Conservation (phyloP, 1,284 basidiomycete species). For the Cutaneotrichosporon cyanovorans region DNA sequence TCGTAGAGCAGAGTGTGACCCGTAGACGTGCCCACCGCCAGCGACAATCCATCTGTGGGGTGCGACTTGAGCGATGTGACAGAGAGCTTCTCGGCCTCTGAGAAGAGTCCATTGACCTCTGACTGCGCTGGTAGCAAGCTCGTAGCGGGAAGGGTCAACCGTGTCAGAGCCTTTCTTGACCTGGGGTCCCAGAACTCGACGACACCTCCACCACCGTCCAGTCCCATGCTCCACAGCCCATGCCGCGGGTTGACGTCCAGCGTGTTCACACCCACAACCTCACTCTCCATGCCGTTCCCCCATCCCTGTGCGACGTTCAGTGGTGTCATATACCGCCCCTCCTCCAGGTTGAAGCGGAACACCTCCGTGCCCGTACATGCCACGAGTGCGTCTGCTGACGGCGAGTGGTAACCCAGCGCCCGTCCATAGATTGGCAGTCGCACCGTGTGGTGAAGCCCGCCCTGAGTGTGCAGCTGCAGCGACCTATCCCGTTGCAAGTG, state of each 20-base stretch:
- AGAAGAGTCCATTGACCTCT: slow-evolving; percentile 28
- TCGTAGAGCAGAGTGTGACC: slow-evolving; percentile 95
- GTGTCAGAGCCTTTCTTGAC: slow-evolving; percentile 55
- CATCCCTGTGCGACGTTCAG: slow-evolving; percentile 54
- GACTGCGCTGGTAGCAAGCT: slow-evolving; percentile 50
- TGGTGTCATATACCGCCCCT: slow-evolving; percentile 84
- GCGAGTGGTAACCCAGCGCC: slow-evolving; percentile 79
- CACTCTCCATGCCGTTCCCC: slow-evolving; percentile 49
- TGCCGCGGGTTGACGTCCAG: slow-evolving; percentile 93
- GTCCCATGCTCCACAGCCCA: slow-evolving; percentile 79
- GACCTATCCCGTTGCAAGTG: slow-evolving; percentile 96
- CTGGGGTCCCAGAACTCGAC: slow-evolving; percentile 97
- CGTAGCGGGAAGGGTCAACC: slow-evolving; percentile 64
- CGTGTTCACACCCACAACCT: slow-evolving; percentile 72
- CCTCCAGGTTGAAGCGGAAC: slow-evolving; percentile 89
- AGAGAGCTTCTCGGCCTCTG: slow-evolving; percentile 50
- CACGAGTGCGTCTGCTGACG: slow-evolving; percentile 70
- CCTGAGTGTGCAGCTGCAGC: slow-evolving; percentile 88
- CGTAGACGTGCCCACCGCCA: slow-evolving; percentile 89
- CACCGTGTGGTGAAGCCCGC: slow-evolving; percentile 83
- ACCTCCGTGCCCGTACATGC: slow-evolving; percentile 75
- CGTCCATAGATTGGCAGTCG: slow-evolving; percentile 93
- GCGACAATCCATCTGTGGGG: slow-evolving; percentile 77
- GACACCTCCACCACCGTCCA: slow-evolving; percentile 57
- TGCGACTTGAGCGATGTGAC: slow-evolving; percentile 75